Conservation (phyloP, 306 rosid species). For the Prosopis cineraria region DNA sequence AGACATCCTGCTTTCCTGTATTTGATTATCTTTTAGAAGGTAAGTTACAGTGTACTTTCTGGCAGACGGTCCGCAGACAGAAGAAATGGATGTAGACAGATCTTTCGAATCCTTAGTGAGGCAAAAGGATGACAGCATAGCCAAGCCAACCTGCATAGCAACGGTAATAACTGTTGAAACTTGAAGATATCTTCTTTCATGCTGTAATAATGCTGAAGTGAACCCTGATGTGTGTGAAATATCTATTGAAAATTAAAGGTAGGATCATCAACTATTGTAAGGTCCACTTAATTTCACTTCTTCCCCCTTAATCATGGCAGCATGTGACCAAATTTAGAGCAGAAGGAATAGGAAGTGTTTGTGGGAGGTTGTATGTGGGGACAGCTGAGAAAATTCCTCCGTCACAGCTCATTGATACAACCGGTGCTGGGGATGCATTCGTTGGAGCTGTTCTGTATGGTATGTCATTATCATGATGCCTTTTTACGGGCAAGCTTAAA, state of each 20-base stretch:
- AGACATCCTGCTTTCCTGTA: slow-evolving; percentile 24
- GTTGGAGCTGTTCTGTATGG: slow-evolving; percentile 90
- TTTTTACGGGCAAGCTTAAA: not conserved
- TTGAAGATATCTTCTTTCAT: slow-evolving; percentile 12
- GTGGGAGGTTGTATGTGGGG: slow-evolving; percentile 76
- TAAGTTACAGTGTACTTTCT: slow-evolving; percentile 34
- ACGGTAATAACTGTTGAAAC: slow-evolving; percentile 55
- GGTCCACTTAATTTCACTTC: slow-evolving; percentile 21
- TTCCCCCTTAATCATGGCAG: slow-evolving; percentile 47
- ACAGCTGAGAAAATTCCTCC: slow-evolving; percentile 84
- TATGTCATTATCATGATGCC: slow-evolving; percentile 25
- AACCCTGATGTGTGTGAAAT: not conserved
- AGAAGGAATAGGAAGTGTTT: slow-evolving; percentile 69
- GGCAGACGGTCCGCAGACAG: slow-evolving; percentile 50
- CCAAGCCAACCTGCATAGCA: slow-evolving; percentile 62
- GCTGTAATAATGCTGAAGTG: not conserved
- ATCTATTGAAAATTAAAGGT: not conserved
- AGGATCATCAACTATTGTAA: slow-evolving; percentile 8
- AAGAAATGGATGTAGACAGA: slow-evolving; percentile 67
- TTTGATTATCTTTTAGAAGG: not conserved
- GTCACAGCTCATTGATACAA: slow-evolving; percentile 76
- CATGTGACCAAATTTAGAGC: slow-evolving; percentile 67
- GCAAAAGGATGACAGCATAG: slow-evolving; percentile 50
- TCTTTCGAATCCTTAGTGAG: slow-evolving; percentile 47
- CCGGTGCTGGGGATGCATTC: slow-evolving; percentile 99